Percentiles rank a stretch among this genome's conserved stretches.
phyloP scores from a whole-genome alignment of 768 basidiomycete species.

The Cantharellus anzutake region DNA sequence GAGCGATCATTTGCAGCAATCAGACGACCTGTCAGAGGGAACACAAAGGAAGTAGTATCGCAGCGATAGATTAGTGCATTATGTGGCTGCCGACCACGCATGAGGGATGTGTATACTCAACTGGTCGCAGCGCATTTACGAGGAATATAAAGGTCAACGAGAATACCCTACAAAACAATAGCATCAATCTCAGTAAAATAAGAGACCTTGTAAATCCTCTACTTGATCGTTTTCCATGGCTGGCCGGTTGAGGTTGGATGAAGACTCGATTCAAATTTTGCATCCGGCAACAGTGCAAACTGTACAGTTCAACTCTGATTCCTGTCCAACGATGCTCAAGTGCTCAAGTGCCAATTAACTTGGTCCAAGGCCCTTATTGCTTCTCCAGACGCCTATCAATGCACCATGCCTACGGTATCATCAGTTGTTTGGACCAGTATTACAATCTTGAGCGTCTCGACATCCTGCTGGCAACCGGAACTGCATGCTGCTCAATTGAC shows the following conservation, averaged over 20 bases:
- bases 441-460: no score
- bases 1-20: constrained; percentile 99
- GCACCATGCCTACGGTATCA: no score
- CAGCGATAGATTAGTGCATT: neutral
- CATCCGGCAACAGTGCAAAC: no score
- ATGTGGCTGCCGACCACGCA: neutral
- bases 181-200: neutral
- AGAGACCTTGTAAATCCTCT: constrained; percentile 13
- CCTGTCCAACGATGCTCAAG: no score
- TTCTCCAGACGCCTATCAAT: no score
- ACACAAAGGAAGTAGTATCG: neutral
- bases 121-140: constrained; percentile 98
- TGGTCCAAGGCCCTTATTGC: no score
- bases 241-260: neutral
- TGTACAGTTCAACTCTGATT: no score
- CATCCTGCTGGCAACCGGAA: no score
- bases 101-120: constrained; percentile 16
- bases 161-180: constrained; percentile 48
- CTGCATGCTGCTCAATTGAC: no score
- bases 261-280: no score
- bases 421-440: no score
- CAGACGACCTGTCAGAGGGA: constrained; percentile 52
- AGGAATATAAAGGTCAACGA: constrained; percentile 99
- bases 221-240: constrained; percentile 87
- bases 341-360: no score